Percentiles rank a stretch among this genome's conserved stretches.
These are phyloP conservation scores for Ambrosiella beaveri DNA, from an alignment of 2,329 filamentous ascomycete species.

Conservation along the genomic window DNA sequence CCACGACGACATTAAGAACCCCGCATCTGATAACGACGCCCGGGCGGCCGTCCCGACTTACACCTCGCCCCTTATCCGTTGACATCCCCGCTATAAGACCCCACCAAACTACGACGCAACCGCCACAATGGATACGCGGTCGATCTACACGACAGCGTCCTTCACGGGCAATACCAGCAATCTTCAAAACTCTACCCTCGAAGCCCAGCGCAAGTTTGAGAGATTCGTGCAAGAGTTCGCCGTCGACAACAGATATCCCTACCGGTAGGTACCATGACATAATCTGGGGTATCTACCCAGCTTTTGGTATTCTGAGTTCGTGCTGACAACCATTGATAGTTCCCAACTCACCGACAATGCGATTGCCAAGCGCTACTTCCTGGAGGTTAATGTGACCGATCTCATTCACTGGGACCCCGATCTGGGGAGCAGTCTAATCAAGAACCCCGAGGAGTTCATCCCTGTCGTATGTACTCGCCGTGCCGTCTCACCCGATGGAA, in stretches of 20 bases:
- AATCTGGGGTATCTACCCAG: background rate
- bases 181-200: slow-evolving; percentile 45
- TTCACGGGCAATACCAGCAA: slow-evolving; percentile 32
- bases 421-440: slow-evolving; percentile 73
- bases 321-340: slow-evolving; percentile 28
- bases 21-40: too few relatives aligned
- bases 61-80: background rate
- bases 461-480: slow-evolving; percentile 48
- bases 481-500: background rate
- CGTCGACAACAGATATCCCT: slow-evolving; percentile 8
- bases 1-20: too few relatives aligned
- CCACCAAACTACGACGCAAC: background rate
- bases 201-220: slow-evolving; percentile 64
- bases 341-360: slow-evolving; percentile 94
- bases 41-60: background rate
- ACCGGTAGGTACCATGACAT: slow-evolving; percentile 6
- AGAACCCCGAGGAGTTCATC: slow-evolving; percentile 81
- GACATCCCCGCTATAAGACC: background rate
- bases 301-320: background rate
- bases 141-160: slow-evolving; percentile 11
- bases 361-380: slow-evolving; percentile 82
- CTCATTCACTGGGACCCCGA: slow-evolving; percentile 94
- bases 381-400: slow-evolving; percentile 89
- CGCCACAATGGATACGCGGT: slow-evolving; percentile 10
- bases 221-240: slow-evolving; percentile 42